Conservation (phyloP, 2,329 filamentous ascomycete species). For the Aureobasidium pullulans region DNA sequence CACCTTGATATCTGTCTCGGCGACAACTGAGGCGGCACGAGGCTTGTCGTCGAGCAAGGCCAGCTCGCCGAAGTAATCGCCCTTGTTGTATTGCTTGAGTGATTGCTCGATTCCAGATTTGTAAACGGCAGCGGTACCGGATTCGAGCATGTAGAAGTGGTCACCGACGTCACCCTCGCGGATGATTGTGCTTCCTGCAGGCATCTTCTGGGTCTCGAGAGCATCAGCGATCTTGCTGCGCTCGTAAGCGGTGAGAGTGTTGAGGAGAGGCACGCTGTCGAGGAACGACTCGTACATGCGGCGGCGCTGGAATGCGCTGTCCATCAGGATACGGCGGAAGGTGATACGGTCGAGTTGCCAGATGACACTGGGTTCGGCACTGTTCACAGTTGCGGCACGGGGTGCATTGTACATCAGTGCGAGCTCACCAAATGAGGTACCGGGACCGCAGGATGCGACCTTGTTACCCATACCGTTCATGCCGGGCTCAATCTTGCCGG, state of each 20-base stretch:
- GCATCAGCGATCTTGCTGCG: slow-evolving; percentile 96
- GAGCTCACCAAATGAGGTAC: slow-evolving; percentile 92
- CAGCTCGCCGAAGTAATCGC: slow-evolving; percentile 95
- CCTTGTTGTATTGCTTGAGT: slow-evolving; percentile 78
- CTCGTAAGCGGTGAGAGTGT: slow-evolving; percentile 81
- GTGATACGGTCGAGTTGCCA: slow-evolving; percentile 95
- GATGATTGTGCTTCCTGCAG: slow-evolving; percentile 76
- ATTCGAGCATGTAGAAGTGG: slow-evolving; percentile 85
- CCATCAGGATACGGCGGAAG: slow-evolving; percentile 96
- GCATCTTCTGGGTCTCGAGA: slow-evolving; percentile 81
- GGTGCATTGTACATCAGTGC: slow-evolving; percentile 98
- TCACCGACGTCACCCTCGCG: slow-evolving; percentile 84
- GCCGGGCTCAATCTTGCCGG: slow-evolving; percentile 71
- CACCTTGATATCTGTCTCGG: slow-evolving; percentile 82
- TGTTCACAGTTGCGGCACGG: slow-evolving; percentile 87
- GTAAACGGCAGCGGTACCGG: slow-evolving; percentile 77
- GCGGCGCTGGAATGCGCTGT: slow-evolving; percentile 89
- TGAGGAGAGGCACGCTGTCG: slow-evolving; percentile 82
- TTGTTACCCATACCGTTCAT: slow-evolving; percentile 74
- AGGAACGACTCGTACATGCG: slow-evolving; percentile 97
- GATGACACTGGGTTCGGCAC: slow-evolving; percentile 71
- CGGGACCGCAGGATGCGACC: slow-evolving; percentile 74
- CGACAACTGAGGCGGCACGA: slow-evolving; percentile 80
- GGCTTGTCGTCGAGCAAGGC: slow-evolving; percentile 90
- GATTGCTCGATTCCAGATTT: slow-evolving; percentile 63